Base-by-base conservation (phyloP, 1,139 yeast genomes). In the Hyphopichia pseudoburtonii region DNA sequence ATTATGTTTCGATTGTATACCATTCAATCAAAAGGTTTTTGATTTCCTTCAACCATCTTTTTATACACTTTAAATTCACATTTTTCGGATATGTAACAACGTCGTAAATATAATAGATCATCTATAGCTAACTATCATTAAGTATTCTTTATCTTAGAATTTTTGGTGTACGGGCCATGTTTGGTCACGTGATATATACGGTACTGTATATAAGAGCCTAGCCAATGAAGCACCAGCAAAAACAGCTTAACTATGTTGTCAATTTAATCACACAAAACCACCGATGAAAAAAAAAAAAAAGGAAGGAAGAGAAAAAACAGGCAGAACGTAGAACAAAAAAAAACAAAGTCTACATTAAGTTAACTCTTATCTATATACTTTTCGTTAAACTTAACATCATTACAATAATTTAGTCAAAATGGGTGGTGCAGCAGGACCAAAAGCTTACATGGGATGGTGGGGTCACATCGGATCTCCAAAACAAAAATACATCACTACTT, bases 361-460 rank as follows among this genome's bases (percentile, higher is more conserved):
- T 8, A 8, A 8, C 12, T 26, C 6, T 26, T 12, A 26, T 8
- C 16, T n/a, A 8, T 7, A 8, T 14, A 14, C n/a, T 12, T n/a
- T 14, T 8, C 8, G 6, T 7, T n/a, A 6, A 26, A 6, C 16
- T 25, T 12, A 5, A 25, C 6, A 11, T 12, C 6, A 12, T 25
- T 27, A 5, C 6, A 8, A 24, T 24, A 24, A 8, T 9, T n/a
- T 12, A 7, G n/a, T 7, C 16, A 31, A 11, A 55, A 82, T 82
- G 88, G 85, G 74, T 56, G 86, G 86, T 62, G 83, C 84, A 68
- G 83, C 84, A 68, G 80, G 80, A 56, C 83, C 85, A 60, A 80
- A 79, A 58, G 63, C 90, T 58, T 89, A 86, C 62, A 82, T 86
- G 90, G 97, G 97, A 57, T 89, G 96, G 96, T 89, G 97, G 97